Conservation (phyloP, 2,329 filamentous ascomycete genomes). For the Cladophialophora yegresii region DNA sequence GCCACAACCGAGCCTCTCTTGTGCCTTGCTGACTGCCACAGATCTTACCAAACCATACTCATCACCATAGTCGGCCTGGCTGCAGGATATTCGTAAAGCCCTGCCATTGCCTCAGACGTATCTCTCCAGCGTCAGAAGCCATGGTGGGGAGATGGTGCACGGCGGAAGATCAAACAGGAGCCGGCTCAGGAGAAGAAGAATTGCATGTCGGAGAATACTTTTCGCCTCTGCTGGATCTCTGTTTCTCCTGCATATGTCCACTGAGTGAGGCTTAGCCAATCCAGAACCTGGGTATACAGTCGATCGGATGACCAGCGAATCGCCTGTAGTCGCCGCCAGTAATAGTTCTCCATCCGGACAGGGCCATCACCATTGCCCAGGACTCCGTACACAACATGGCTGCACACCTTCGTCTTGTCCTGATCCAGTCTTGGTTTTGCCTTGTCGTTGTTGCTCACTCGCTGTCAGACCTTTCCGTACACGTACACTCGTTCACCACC, state of each 20-base stretch:
- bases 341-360: constrained; percentile 4
- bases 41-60: not conserved
- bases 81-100: not conserved
- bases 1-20: constrained; percentile 22
- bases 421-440: not conserved
- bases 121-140: not conserved
- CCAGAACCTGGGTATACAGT: constrained; percentile 6
- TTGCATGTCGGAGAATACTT: constrained; percentile 2
- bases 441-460: constrained; percentile 4
- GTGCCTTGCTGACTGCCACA: not conserved
- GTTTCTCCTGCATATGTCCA: constrained; percentile 16
- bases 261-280: constrained; percentile 11
- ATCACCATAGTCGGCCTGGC: not conserved
- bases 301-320: constrained; percentile 14
- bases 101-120: not conserved
- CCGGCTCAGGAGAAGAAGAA: constrained; percentile 9
- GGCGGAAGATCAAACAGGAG: not conserved
- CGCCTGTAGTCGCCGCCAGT: not conserved
- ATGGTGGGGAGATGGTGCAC: not conserved
- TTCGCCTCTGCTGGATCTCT: constrained; percentile 11
- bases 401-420: constrained; percentile 2
- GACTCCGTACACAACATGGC: not conserved
- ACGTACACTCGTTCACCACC: constrained; percentile 6
- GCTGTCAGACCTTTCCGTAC: constrained; percentile 3
- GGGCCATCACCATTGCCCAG: not conserved